Conservation (phyloP, 2,329 filamentous ascomycete species). For the Aspergillus awamori region DNA sequence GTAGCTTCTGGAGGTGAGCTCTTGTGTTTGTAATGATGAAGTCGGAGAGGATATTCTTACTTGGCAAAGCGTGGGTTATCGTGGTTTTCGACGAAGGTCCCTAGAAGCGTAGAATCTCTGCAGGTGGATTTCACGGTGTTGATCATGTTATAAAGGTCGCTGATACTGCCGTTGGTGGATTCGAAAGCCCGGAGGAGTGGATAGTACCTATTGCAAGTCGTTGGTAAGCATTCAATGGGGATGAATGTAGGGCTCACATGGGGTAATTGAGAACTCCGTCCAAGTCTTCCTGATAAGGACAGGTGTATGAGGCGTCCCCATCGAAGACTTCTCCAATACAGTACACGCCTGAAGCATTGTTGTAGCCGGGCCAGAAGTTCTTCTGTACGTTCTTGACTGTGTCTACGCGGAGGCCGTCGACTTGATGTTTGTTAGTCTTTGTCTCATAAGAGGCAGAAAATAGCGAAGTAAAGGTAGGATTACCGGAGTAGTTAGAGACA, state of each 20-base stretch:
- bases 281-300: slow-evolving; percentile 49
- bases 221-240: background rate
- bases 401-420: slow-evolving; percentile 58
- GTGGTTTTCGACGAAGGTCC: slow-evolving; percentile 64
- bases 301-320: slow-evolving; percentile 44
- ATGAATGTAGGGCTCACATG: slow-evolving; percentile 25
- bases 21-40: background rate
- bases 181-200: slow-evolving; percentile 41
- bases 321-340: slow-evolving; percentile 52
- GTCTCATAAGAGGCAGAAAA: background rate
- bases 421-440: slow-evolving; percentile 19
- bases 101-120: slow-evolving; percentile 53
- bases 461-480: slow-evolving; percentile 26
- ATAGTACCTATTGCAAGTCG: slow-evolving; percentile 29
- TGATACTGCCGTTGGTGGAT: slow-evolving; percentile 38
- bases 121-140: slow-evolving; percentile 39
- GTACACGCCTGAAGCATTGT: slow-evolving; percentile 48
- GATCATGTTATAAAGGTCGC: slow-evolving; percentile 39
- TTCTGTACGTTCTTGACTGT: slow-evolving; percentile 53
- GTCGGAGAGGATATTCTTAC: slow-evolving; percentile 17
- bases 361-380: slow-evolving; percentile 48
- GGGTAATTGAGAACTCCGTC: slow-evolving; percentile 54
- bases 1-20: slow-evolving; percentile 24
- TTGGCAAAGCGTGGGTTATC: slow-evolving; percentile 60
- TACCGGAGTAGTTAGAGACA: slow-evolving; percentile 63